Percentiles rank a stretch among this genome's conserved stretches.
phyloP scores from a whole-genome alignment of 2,329 filamentous ascomycete species.

The Aspergillus thermomutatus region DNA sequence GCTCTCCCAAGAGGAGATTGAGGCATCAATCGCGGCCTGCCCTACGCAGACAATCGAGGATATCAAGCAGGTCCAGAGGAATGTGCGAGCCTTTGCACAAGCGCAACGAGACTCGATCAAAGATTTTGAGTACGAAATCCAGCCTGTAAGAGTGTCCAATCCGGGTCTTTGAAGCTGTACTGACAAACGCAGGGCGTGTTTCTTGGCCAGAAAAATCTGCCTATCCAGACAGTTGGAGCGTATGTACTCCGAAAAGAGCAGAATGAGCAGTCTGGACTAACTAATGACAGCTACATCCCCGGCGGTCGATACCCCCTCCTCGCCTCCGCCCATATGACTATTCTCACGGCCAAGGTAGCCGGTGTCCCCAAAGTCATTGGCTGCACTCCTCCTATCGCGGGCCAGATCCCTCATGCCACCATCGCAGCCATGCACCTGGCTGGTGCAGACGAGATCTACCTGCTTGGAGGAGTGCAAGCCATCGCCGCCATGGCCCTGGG shows the following conservation, averaged over 20 bases:
- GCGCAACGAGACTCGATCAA: conserved; percentile 46
- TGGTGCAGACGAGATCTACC: conserved; percentile 50
- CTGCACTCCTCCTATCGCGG: conserved; percentile 52
- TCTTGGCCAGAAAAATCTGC: conserved; percentile 51
- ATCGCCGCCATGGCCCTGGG: conserved; percentile 52
- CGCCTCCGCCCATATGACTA: conserved; percentile 55
- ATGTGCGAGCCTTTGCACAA: conserved; percentile 49
- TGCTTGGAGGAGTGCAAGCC: conserved; percentile 53
- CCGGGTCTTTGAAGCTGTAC: not conserved
- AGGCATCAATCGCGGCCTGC: conserved; percentile 43
- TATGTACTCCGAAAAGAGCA: conserved; percentile 21
- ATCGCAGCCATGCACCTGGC: conserved; percentile 51
- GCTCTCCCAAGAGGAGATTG: conserved; percentile 45
- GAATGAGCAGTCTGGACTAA: not conserved
- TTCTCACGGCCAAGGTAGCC: conserved; percentile 53
- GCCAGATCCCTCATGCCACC: conserved; percentile 48
- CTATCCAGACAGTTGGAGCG: conserved; percentile 46
- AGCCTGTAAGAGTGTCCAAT: conserved; percentile 29
- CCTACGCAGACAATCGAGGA: conserved; percentile 50
- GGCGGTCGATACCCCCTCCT: conserved; percentile 53
- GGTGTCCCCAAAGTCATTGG: conserved; percentile 50
- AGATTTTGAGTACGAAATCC: conserved; percentile 53
- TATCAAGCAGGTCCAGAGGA: conserved; percentile 51
- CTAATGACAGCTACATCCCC: conserved; percentile 43
- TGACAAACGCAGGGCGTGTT: conserved; percentile 39